A percentile compares a stretch with the other conserved stretches of the same genome.
phyloP scores from a whole-genome alignment of 345 rosid species.

The Erysimum cheiranthoides region DNA sequence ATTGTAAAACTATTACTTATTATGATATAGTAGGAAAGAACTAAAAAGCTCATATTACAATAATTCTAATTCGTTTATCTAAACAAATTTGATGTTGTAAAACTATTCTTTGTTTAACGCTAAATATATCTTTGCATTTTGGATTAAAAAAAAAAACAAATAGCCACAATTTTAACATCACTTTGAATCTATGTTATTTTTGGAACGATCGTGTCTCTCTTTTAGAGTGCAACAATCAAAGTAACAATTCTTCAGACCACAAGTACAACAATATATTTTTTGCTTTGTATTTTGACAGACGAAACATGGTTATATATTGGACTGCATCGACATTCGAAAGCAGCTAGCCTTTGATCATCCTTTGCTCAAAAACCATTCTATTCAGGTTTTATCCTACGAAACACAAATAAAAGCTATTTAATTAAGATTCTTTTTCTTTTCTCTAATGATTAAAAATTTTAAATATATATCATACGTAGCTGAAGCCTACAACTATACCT shows the following conservation, averaged over 20 bases:
- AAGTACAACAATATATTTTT: not conserved
- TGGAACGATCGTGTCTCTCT: too few relatives aligned
- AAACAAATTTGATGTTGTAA: not conserved
- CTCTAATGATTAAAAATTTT: not conserved
- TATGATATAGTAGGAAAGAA: too few relatives aligned
- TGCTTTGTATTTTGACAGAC: not conserved
- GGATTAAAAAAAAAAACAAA: not conserved
- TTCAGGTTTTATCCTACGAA: constrained; percentile 25
- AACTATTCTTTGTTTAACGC: not conserved
- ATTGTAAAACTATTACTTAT: too few relatives aligned
- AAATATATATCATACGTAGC: constrained; percentile 20
- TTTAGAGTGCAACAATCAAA: too few relatives aligned
- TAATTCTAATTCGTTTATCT: not conserved
- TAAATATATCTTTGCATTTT: not conserved
- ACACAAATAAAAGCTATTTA: not conserved
- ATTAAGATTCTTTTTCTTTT: not conserved
- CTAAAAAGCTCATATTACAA: not conserved
- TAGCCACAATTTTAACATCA: too few relatives aligned
- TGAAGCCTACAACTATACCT: constrained; percentile 37
- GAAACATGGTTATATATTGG: constrained; percentile 40
- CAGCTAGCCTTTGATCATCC: constrained; percentile 26
- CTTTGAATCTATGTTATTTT: too few relatives aligned
- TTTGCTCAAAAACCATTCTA: constrained; percentile 15
- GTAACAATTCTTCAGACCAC: not conserved
- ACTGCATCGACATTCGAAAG: constrained; percentile 41